Evolutionary conservation across 768 basidiomycete genomes (phyloP), one percentile per base, ranked within the genome.

Genomic region (Boletus pseudopeckii): DNA sequence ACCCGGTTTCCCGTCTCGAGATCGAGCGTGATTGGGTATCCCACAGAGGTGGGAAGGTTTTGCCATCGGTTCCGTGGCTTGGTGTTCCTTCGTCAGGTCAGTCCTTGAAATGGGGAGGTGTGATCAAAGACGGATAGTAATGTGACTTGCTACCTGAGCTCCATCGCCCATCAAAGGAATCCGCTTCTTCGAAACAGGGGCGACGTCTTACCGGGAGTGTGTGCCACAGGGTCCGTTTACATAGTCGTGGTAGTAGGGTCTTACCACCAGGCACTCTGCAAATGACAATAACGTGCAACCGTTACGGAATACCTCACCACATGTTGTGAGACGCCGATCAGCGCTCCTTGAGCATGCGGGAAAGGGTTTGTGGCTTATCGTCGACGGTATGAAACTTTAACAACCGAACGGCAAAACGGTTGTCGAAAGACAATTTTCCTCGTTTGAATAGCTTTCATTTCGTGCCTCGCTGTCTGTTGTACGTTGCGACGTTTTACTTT

Each of bases 221-320:
- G 18, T 47, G 55, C 62, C 64, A 65, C 64, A 66, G 64, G 65
- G 62, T 53, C 24, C 13, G 22, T 51, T 52, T 37, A 38, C 55
- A 53, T 36, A 50, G 36, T 52, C 28, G n/a, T 26, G n/a, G 9
- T 14, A 8, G 17, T 53, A 53, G 50, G 64, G 60, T 51, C 48
- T 46, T 20, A 46, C 51, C 38, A 38, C 36, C 54, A 60, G 64
- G 64, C 39, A 64, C 64, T 51, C 8, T 47, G 33, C 43, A 43
- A 47, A 52, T 53, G 46, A 57, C 55, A 50, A 46, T 38, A 59
- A 38, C 53, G 49, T 52, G 42, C 42, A 30, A 34, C 18, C 1
- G 20, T 64, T 67, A 64, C 65, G 62, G 43, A 34, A 55, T 2
- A 26, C 39, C 18, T 43, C 39, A 47, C 57, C 45, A 34, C 43